Percentiles rank a stretch among this genome's conserved stretches.
Conservation (phyloP, 1,284 basidiomycete genomes). For the Austroboletus niveus region DNA sequence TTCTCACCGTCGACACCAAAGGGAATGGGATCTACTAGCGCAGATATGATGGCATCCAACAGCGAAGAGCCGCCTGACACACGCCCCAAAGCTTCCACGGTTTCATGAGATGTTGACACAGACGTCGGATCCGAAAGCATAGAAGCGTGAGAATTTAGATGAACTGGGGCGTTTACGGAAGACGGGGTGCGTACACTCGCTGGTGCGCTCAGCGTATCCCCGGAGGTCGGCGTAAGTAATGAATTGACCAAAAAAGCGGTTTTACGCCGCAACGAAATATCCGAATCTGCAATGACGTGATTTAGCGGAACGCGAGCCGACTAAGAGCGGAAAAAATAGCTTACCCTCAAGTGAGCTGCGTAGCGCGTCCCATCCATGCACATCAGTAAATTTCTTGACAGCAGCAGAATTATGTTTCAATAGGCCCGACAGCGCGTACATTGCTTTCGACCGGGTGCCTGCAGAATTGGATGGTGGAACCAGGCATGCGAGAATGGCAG, state of each 20-base stretch:
- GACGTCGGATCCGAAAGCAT: constrained; percentile 51
- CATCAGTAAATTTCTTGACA: constrained; percentile 54
- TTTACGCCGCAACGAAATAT: constrained; percentile 80
- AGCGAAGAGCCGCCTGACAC: constrained; percentile 30
- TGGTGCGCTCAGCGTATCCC: constrained; percentile 6
- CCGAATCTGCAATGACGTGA: constrained; percentile 55
- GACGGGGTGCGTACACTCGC: constrained; percentile 20
- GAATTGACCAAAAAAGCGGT: constrained; percentile 81
- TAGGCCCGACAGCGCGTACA: constrained; percentile 84
- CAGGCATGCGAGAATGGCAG: constrained; percentile 64
- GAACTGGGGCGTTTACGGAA: constrained; percentile 37
- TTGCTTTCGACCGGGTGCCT: constrained; percentile 74
- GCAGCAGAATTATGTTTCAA: constrained; percentile 82
- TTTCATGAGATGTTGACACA: constrained; percentile 46
- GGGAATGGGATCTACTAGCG: constrained; percentile 54
- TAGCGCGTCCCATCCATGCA: constrained; percentile 73
- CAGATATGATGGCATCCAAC: constrained; percentile 39
- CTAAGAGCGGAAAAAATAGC: constrained; percentile 16
- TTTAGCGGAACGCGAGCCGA: constrained; percentile 3
- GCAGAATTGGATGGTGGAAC: constrained; percentile 48
- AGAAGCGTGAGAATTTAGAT: constrained; percentile 67
- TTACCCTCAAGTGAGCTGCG: constrained; percentile 62
- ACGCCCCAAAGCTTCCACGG: constrained; percentile 48
- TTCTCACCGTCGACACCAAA: constrained; percentile 69
- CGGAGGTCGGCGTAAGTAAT: constrained; percentile 61